Conservation (phyloP, 345 rosid genomes). For the Odontarrhena argentea region DNA sequence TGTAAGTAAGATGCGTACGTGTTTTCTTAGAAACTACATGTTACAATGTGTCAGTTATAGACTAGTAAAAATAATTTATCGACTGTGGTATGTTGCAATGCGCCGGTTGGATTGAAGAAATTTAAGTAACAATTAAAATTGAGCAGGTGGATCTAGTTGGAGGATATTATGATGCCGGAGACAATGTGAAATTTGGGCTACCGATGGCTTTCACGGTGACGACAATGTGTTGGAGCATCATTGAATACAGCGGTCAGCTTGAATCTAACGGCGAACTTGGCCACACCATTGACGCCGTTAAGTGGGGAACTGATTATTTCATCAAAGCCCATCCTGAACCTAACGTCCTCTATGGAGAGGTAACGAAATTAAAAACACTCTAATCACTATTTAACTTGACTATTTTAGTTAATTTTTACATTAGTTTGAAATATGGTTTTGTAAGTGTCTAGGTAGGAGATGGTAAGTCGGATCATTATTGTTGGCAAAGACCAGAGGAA, state of each 20-base stretch:
- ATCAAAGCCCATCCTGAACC: constrained; percentile 57
- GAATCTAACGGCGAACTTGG: constrained; percentile 41
- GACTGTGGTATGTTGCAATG: too few species aligned
- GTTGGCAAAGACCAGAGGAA: constrained; percentile 99
- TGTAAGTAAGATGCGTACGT: too few species aligned
- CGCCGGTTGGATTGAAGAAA: too few species aligned
- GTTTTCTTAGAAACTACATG: too few species aligned
- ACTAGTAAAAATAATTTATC: too few species aligned
- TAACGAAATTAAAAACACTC: background rate
- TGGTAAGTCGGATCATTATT: constrained; percentile 87
- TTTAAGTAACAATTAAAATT: background rate
- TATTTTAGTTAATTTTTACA: background rate
- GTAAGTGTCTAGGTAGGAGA: constrained; percentile 72
- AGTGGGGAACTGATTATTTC: constrained; percentile 81
- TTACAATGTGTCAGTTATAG: too few species aligned
- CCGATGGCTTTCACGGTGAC: constrained; percentile 88
- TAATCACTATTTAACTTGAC: background rate
- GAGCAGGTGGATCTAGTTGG: constrained; percentile 61
- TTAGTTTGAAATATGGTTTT: background rate
- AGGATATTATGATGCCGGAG: constrained; percentile 89
- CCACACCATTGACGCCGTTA: constrained; percentile 57
- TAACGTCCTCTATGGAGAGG: constrained; percentile 42
- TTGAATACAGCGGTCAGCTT: constrained; percentile 63
- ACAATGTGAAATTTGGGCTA: constrained; percentile 78
- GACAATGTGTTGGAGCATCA: constrained; percentile 70